A percentile compares a stretch with the other conserved stretches of the same genome.
Conservation (phyloP, 352 stramenopile genomes). For the Blastocystis sp. region DNA sequence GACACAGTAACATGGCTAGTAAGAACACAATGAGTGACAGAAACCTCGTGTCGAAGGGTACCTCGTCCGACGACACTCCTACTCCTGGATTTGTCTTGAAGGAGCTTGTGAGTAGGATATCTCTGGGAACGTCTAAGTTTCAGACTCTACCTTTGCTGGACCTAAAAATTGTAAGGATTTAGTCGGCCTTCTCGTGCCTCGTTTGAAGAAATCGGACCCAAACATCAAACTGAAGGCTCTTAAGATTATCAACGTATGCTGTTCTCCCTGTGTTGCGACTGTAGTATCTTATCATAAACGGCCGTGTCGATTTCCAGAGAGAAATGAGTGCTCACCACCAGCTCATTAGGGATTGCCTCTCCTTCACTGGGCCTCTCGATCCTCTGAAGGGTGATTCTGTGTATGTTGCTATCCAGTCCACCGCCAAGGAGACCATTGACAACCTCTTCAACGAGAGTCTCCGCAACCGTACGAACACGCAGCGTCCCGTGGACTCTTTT, state of each 20-base stretch:
- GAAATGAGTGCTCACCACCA: conserved; percentile 49
- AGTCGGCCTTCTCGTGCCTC: conserved; percentile 27
- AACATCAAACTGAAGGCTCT: conserved; percentile 60
- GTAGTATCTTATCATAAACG: conserved; percentile 56
- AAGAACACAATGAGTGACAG: conserved; percentile 61
- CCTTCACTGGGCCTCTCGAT: conserved; percentile 36
- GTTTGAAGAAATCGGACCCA: conserved; percentile 54
- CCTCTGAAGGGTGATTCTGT: conserved; percentile 46
- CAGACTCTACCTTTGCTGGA: conserved; percentile 49
- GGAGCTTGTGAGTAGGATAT: conserved; percentile 42
- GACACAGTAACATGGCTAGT: conserved; percentile 25
- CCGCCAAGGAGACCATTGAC: conserved; percentile 32
- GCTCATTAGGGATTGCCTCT: conserved; percentile 27
- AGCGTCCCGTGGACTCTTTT: conserved; percentile 15
- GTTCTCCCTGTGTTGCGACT: not conserved
- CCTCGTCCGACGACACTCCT: conserved; percentile 35
- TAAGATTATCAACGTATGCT: conserved; percentile 49
- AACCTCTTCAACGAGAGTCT: conserved; percentile 56
- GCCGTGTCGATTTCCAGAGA: conserved; percentile 50
- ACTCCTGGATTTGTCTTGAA: conserved; percentile 61
- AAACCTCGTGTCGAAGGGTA: conserved; percentile 58
- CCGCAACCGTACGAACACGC: not conserved
- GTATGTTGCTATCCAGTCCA: conserved; percentile 29
- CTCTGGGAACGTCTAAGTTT: not conserved
- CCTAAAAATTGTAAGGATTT: conserved; percentile 39